Percentiles rank a stretch among this genome's conserved stretches.
Conservation (phyloP, 192 early-diverging fungal species). For the Mortierella hygrophila region DNA sequence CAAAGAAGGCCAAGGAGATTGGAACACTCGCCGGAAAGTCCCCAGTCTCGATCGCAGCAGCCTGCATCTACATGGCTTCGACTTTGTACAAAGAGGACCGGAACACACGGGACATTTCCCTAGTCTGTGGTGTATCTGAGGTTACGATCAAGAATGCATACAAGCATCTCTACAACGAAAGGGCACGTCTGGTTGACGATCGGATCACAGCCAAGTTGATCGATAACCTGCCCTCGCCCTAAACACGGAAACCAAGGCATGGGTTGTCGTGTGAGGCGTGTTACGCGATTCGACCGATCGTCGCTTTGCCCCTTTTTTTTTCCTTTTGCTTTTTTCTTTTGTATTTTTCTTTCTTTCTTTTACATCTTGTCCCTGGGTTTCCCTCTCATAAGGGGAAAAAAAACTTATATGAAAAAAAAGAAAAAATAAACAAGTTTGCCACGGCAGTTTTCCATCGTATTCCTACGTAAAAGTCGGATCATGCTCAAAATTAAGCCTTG, state of each 20-base stretch:
- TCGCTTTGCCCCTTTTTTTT: not conserved
- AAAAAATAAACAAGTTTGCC: too few species aligned
- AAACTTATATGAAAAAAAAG: too few species aligned
- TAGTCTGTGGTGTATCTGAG: conserved; percentile 92
- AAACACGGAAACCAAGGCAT: not conserved
- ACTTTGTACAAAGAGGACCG: conserved; percentile 77
- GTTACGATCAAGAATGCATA: conserved; percentile 93
- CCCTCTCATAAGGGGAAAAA: too few species aligned
- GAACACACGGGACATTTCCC: conserved; percentile 81
- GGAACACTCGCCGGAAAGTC: conserved; percentile 91
- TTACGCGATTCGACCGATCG: not conserved
- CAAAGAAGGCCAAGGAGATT: conserved; percentile 78
- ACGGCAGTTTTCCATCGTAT: too few species aligned
- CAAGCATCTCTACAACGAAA: conserved; percentile 73
- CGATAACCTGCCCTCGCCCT: conserved; percentile 59
- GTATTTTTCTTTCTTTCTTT: too few species aligned
- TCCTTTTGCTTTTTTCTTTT: conserved; percentile 11
- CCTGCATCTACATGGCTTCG: conserved; percentile 90
- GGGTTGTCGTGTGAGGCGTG: not conserved
- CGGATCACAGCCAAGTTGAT: conserved; percentile 57
- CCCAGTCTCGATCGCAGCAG: conserved; percentile 93
- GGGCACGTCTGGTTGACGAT: conserved; percentile 65
- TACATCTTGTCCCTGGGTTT: too few species aligned
- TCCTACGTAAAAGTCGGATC: too few species aligned
- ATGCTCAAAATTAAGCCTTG: too few species aligned